Conservation (phyloP, 768 basidiomycete species). For the Pisolithus microcarpus region DNA sequence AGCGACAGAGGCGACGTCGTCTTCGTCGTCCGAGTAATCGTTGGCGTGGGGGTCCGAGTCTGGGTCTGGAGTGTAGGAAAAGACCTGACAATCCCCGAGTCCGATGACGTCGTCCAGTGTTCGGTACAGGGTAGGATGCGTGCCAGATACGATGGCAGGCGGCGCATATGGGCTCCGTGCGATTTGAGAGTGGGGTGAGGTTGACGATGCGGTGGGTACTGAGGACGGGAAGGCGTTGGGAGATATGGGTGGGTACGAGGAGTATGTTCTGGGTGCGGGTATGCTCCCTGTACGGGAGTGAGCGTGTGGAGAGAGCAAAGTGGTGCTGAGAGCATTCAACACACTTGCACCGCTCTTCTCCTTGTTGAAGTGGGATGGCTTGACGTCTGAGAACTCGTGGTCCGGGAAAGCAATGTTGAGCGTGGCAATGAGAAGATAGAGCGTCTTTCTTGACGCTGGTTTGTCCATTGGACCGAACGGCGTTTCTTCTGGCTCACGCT, state of each 20-base stretch:
- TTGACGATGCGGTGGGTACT: conserved; percentile 59
- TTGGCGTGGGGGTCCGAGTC: conserved; percentile 92
- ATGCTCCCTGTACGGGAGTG: conserved; percentile 41
- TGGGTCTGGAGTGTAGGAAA: conserved; percentile 86
- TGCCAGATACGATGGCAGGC: conserved; percentile 69
- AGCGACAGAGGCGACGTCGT: conserved; percentile 56
- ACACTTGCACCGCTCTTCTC: conserved; percentile 72
- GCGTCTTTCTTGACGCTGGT: conserved; percentile 78
- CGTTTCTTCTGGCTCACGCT: conserved; percentile 65
- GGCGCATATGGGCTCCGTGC: conserved; percentile 61
- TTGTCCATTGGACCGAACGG: conserved; percentile 91
- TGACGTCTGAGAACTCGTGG: conserved; percentile 92
- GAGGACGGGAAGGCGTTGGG: conserved; percentile 73
- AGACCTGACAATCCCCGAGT: conserved; percentile 90
- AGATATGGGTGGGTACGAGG: conserved; percentile 72
- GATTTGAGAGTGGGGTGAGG: conserved; percentile 56
- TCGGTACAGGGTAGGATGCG: conserved; percentile 83
- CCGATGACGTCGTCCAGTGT: conserved; percentile 87
- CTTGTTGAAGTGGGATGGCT: conserved; percentile 82
- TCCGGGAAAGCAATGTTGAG: conserved; percentile 98
- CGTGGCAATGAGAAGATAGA: conserved; percentile 92
- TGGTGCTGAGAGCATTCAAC: conserved; percentile 78
- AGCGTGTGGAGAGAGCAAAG: conserved; percentile 61
- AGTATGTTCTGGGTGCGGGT: conserved; percentile 73
- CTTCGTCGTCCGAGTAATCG: conserved; percentile 73